A percentile compares a stretch with the other conserved stretches of the same genome.
Conservation (phyloP, 2,329 filamentous ascomycete species). For the Rosellinia necatrix region DNA sequence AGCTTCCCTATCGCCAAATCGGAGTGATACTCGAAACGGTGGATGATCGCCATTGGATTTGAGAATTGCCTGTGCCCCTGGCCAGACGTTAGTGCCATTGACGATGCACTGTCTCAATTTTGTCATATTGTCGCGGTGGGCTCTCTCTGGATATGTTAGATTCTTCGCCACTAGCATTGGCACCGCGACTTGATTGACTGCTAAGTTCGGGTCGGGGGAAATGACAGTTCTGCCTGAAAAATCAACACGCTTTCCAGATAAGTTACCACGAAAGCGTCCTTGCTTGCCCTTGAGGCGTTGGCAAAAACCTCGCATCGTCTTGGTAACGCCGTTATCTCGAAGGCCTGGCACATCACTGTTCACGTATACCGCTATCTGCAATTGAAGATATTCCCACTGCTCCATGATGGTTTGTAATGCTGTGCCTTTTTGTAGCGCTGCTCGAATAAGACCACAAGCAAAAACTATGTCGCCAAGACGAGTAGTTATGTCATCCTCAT, state of each 20-base stretch:
- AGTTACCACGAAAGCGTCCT: constrained; percentile 92
- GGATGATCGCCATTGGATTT: constrained; percentile 63
- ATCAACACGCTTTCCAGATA: constrained; percentile 97
- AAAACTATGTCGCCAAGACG: constrained; percentile 97
- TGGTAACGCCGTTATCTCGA: constrained; percentile 85
- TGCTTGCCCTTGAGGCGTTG: constrained; percentile 97
- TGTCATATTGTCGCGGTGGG: constrained; percentile 81
- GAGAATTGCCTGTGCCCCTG: constrained; percentile 82
- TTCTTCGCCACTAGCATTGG: constrained; percentile 93
- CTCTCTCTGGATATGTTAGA: constrained; percentile 90
- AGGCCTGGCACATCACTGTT: constrained; percentile 95
- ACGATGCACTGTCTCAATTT: constrained; percentile 76
- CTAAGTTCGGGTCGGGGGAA: constrained; percentile 92
- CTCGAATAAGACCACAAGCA: constrained; percentile 84
- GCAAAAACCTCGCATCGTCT: constrained; percentile 89
- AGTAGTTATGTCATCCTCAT: constrained; percentile 94
- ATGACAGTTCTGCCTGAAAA: constrained; percentile 98
- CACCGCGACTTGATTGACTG: constrained; percentile 91
- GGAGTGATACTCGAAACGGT: constrained; percentile 71
- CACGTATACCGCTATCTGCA: constrained; percentile 96
- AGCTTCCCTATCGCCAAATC: constrained; percentile 71
- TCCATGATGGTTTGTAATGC: constrained; percentile 92
- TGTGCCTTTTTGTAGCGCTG: constrained; percentile 80
- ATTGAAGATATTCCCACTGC: constrained; percentile 95
- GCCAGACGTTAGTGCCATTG: constrained; percentile 79